Base-by-base conservation (phyloP, 108 stramenopile genomes). In the Fragilaria crotonensis region DNA sequence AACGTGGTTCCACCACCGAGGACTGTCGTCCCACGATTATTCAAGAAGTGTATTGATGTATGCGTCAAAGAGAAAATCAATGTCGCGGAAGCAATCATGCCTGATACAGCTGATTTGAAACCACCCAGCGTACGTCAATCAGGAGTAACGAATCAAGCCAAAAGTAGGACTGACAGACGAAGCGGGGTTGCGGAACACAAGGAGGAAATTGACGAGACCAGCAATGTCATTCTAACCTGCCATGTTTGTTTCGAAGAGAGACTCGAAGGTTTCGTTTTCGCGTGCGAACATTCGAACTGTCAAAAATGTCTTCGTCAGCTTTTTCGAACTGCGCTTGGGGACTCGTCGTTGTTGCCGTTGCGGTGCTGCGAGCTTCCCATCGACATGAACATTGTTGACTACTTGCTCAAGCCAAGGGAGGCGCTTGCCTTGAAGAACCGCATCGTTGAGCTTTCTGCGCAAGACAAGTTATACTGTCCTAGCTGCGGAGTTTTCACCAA, bases 381-480 rank as follows among this genome's bases (percentile, higher is more conserved):
- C 25, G 79, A 80, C 32, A 73, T 80, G 72, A 73, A 52, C 20
- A 62, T 70, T 33, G 54, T 53, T 20, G 48, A 46, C 7, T 44
- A 64, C 19, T 28, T 76, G 20, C 51, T 76, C 21, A 22, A 63
- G 19, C 30, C 30, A 9, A 45, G 54, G 3, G 72, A 73, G 30
- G 56, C 47, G 9, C 22, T 49, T 25, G 22, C 44, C 21, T 19
- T 80, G 25, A 47, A 50, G 32, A 28, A 51, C 30, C 27, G 72
- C 27, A 59, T 64, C 5, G 29, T 45, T 33, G 79, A 80, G 47
- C 60, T 64, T 0, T 52, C 60, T 28, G 75, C 72, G 9, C 65
- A 27, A 46, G 75, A 73, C 33, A 76, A 80, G 57, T 76, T 80
- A 72, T 73, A 76, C 45, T 80, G 79, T 48, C 75, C 75, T 7